phyloP scores from a whole-genome alignment of 2,329 filamentous ascomycete genomes.

The Stenocarpella maydis region DNA sequence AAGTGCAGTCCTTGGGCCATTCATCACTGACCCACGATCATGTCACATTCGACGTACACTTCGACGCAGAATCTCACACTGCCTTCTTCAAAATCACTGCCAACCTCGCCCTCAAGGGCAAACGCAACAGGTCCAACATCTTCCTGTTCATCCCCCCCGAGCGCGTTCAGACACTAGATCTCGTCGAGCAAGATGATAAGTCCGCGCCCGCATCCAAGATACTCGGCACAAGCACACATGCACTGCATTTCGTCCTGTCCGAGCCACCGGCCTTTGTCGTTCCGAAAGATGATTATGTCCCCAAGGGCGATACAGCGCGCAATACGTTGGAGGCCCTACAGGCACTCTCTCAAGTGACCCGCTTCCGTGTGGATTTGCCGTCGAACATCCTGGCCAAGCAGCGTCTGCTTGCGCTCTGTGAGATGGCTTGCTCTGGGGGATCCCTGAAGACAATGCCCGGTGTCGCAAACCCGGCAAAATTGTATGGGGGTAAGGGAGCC shows the following conservation, averaged over 20 bases:
- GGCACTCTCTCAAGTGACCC: constrained; percentile 3
- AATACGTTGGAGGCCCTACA: constrained; percentile 10
- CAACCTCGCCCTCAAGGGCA: constrained; percentile 33
- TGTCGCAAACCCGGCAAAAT: constrained; percentile 19
- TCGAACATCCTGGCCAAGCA: constrained; percentile 10
- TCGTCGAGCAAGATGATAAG: constrained; percentile 15
- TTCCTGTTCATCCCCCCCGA: constrained; percentile 30
- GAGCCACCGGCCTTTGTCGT: constrained; percentile 24
- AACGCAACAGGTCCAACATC: constrained; percentile 32
- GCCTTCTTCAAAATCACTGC: constrained; percentile 33
- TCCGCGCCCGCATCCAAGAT: constrained; percentile 4
- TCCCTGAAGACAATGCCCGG: constrained; percentile 13
- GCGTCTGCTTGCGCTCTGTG: constrained; percentile 21
- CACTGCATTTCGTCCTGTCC: constrained; percentile 13
- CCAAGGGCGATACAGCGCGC: constrained; percentile 26
- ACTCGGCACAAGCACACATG: constrained; percentile 18
- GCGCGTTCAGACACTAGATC: constrained; percentile 17
- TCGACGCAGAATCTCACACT: constrained; percentile 9
- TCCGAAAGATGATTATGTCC: constrained; percentile 16
- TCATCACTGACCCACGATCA: constrained; percentile 24
- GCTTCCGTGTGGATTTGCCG: constrained; percentile 23
- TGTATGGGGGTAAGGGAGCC: constrained; percentile 32
- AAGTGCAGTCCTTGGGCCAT: constrained; percentile 12
- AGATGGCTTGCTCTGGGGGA: constrained; percentile 15
- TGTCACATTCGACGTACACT: constrained; percentile 20